phyloP scores from a whole-genome alignment of 257 asterid genomes.

The Lycium ferocissimum region DNA sequence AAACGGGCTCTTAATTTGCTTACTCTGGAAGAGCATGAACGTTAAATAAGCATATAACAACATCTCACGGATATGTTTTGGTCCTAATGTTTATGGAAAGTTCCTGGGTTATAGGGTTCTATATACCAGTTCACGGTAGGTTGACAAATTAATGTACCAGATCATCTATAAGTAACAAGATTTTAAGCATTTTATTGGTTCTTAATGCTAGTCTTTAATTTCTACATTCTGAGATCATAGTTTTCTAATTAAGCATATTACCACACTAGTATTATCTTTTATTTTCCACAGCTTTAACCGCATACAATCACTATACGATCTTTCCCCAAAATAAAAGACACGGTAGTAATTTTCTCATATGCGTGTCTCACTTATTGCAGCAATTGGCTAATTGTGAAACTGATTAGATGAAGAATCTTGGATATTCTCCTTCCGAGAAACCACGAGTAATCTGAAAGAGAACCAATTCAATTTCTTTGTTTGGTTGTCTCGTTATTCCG shows the following conservation, averaged over 20 bases:
- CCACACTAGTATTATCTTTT: neutral
- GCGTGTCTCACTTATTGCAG: too few relatives aligned
- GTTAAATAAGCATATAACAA: neutral
- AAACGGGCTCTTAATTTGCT: neutral
- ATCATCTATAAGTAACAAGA: neutral
- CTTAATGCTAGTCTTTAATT: neutral
- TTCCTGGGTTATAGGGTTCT: neutral
- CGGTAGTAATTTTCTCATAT: neutral
- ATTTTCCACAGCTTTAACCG: neutral
- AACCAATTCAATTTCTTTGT: neutral
- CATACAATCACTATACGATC: neutral
- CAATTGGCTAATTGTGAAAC: neutral
- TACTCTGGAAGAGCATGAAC: neutral
- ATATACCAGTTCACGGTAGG: neutral
- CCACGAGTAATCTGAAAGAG: neutral
- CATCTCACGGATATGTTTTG: neutral
- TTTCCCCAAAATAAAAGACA: neutral
- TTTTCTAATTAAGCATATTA: neutral
- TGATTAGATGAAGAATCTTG: neutral
- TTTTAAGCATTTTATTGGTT: neutral
- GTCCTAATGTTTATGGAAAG: neutral
- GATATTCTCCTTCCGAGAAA: neutral
- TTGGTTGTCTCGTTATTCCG: neutral
- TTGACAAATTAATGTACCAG: neutral
- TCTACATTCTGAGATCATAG: neutral